These are phyloP conservation scores for Elsinoe fawcettii DNA, from an alignment of 2,329 filamentous ascomycete genomes.

Conservation along the genomic window DNA sequence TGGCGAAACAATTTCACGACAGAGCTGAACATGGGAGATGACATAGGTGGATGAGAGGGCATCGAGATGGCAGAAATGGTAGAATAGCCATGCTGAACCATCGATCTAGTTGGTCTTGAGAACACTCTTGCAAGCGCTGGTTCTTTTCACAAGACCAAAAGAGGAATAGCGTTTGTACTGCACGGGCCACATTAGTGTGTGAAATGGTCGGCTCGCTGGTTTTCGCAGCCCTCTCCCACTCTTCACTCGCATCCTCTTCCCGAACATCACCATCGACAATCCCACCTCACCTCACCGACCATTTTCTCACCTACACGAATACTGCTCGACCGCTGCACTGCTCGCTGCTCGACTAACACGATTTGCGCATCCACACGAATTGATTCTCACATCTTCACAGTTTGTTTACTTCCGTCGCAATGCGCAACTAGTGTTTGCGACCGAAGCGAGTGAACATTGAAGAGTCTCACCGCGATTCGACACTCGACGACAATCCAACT, in stretches of 20 bases:
- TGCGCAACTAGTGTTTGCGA: constrained; percentile 11
- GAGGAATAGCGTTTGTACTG: neutral
- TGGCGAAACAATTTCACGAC: neutral
- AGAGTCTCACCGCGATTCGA: neutral
- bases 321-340: constrained; percentile 5
- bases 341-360: neutral
- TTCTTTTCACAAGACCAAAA: neutral
- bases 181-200: neutral
- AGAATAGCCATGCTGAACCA: neutral
- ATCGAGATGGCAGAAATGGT: constrained; percentile 5
- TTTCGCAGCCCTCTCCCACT: constrained; percentile 5
- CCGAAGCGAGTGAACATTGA: neutral
- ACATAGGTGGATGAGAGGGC: constrained; percentile 4
- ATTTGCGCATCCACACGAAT: neutral
- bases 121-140: constrained; percentile 4
- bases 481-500: neutral
- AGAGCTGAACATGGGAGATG: neutral
- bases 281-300: neutral
- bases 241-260: constrained; percentile 1
- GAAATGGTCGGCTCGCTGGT: constrained; percentile 1
- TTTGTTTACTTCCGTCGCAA: constrained; percentile 8
- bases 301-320: neutral
- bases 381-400: constrained; percentile 2
- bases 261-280: constrained; percentile 1
- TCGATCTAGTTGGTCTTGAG: constrained; percentile 7